Evolutionary conservation across 176 grass and related monocot species (phyloP), one percentile per base, ranked within the genome.

Genomic region (Thinopyrum elongatum): DNA sequence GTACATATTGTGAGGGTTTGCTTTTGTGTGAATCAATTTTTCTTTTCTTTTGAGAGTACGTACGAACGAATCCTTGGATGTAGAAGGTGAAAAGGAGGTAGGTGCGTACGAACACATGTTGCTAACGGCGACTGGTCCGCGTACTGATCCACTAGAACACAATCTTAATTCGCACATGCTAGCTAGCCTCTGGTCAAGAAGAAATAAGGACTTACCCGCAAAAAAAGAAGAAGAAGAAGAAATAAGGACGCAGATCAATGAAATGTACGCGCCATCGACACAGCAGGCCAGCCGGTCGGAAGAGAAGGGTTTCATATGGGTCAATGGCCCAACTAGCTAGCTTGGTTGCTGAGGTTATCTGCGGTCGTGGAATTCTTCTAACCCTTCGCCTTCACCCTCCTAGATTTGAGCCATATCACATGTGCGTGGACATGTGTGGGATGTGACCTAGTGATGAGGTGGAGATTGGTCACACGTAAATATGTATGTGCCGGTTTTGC

Each of bases 261-360:
- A 7, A 25, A 83, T 46, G 28, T 62, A 63, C 25, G 61, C 25
- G 61, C 61, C 61, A 63, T 63, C 64, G 15, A 17, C 5, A 79
- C 8, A 7, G 10, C 8, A 36, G 26, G 30, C 25, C 47, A 69
- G 64, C 29, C 60, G 59, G 7, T 38, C 53, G 2, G 13, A 42
- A 69, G 22, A 63, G 62, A 72, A 49, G 2, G 2, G n/a, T 62
- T 87, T 80, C 77, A 74, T 46, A 81, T 26, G 68, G 68, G 58
- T 65, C 55, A 80, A 68, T 26, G 36, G 21, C 65, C 74, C 60
- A 68, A 23, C 27, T 72, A 21, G 28, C 64, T 66, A 65, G 28
- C 21, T 61, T 10, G 3, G 25, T 36, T 22, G 26, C 76, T 11
- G 47, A 25, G 29, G 27, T 69, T 70, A 73, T 49, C 71, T 22